Base-by-base conservation (phyloP, 345 rosid species). In the Stellera chamaejasme region DNA sequence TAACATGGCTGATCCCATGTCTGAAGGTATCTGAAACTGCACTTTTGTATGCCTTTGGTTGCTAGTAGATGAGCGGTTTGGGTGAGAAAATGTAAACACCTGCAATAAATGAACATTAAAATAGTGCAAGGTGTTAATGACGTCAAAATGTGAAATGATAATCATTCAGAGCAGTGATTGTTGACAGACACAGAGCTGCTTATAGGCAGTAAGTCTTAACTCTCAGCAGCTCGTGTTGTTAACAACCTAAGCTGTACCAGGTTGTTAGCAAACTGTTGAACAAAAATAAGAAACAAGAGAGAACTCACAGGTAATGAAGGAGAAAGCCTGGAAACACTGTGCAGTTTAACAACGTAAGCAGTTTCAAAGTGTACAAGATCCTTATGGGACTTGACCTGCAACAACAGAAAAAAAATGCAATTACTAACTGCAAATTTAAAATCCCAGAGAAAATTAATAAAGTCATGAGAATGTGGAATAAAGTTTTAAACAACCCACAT, bases 51-150 rank as follows among this genome's bases (percentile, higher is more conserved):
- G 87, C 2, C 93, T 88, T 59, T 83, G 86, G 75, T 90, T 94
- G 74, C 73, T 75, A 65, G 74, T 70, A 55, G 77, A 64, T 53
- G 92, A 73, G 61, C 66, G 65, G 66, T 85, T 65, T 27, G 99
- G 99, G 67, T 94, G 97, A 66, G 77, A 67, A 74, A 94, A 90
- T 52, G 96, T 83, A 67, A 94, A 94, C 47, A 94, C 96, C 97
- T 93, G 70, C 32, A 26, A 60, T 25, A 57, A 64, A 59, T 14
- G 26, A 41, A 60, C 11, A 57, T 23, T 48, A 14, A 43, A 49
- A 50, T 52, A 44, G 5, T 4, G 11, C 15, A 42, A 44, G 55
- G 46, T 48, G 8, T 26, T 5, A 48, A 36, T 44, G 36, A 45
- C 2, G 45, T 49, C 23, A 63, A 51, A 51, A 47, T 49, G 43